Conservation (phyloP, 345 rosid species). For the Eutrema yunnanense region DNA sequence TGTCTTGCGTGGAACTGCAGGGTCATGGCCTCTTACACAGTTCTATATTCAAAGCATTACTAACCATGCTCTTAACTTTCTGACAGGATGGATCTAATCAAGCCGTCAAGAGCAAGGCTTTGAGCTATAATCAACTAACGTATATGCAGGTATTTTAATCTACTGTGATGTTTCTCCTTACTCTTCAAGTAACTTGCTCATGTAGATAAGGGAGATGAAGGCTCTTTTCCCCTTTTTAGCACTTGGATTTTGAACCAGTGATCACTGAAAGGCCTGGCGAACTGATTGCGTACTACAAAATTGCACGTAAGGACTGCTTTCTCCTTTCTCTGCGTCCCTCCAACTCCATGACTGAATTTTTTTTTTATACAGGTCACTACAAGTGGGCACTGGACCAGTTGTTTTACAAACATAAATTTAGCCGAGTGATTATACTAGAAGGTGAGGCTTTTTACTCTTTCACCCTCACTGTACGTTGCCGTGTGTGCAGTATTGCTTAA, state of each 20-base stretch:
- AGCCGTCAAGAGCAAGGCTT: constrained; percentile 64
- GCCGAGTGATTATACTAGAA: constrained; percentile 83
- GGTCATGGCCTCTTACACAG: constrained; percentile 5
- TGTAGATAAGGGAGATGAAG: constrained; percentile 1
- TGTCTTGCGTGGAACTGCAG: background rate
- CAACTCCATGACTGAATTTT: constrained; percentile 17
- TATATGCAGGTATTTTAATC: constrained; percentile 67
- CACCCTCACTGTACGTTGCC: background rate
- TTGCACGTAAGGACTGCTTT: constrained; percentile 57
- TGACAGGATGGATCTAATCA: constrained; percentile 76
- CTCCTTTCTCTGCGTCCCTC: constrained; percentile 18
- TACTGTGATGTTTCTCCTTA: constrained; percentile 7
- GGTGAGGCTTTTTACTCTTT: constrained; percentile 40
- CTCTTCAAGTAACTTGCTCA: constrained; percentile 1
- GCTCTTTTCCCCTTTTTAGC: constrained; percentile 42
- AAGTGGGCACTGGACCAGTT: constrained; percentile 93
- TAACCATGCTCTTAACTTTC: constrained; percentile 4
- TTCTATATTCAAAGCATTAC: constrained; percentile 9
- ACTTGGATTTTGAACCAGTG: constrained; percentile 70
- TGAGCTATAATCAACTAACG: constrained; percentile 75
- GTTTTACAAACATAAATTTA: constrained; percentile 80
- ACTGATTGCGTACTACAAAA: constrained; percentile 85
- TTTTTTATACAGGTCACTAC: constrained; percentile 62
- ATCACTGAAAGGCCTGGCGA: constrained; percentile 89
- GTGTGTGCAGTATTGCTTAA: constrained; percentile 10